Base-by-base conservation (phyloP, 345 rosid genomes). In the Nephelium lappaceum region DNA sequence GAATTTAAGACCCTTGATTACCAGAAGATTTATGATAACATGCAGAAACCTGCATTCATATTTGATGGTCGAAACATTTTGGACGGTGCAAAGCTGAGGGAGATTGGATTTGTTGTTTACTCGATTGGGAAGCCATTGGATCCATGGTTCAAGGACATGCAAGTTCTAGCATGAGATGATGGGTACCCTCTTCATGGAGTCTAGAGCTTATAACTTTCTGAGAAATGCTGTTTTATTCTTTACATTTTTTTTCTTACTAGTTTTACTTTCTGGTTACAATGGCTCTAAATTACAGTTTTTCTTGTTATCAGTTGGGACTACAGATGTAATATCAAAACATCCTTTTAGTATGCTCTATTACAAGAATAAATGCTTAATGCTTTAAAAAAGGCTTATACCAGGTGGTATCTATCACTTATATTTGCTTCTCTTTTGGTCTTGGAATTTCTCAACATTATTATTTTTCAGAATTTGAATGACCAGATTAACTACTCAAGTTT, bases 11-110 rank as follows among this genome's bases (percentile, higher is more conserved):
- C 77, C 1, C 91, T 94, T 8, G 93, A 94, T 63, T 93, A 81
- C 87, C 85, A 86, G 78, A 92, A 38, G 89, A 89, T 93, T 76
- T 89, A 77, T 38, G 86, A 91, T 60, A 88, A 81, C 74, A 93
- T 93, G 98, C 90, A 79, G 86, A 92, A 94, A 81, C 98, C 95
- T 0, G 98, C 97, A 0, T 94, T 87, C 8, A 85, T 92, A 75
- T 94, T 92, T 1, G 97, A 92, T 67, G 97, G 98, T 27, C 80
- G 95, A 67, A 94, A 92, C 73, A 71, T 94, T 3, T 87, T 90
- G 78, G 78, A 91, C 53, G 84, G 23, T 3, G 86, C 73, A 38
- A 81, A 82, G 85, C 84, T 94, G 82, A 90, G 98, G 81, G 84
- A 87, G 86, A 91, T 92, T 49, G 98, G 98, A 11, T 92, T 94